These are phyloP conservation scores for Senecio squalidus DNA, from an alignment of 140 eudicot genomes.

Conservation along the genomic window DNA sequence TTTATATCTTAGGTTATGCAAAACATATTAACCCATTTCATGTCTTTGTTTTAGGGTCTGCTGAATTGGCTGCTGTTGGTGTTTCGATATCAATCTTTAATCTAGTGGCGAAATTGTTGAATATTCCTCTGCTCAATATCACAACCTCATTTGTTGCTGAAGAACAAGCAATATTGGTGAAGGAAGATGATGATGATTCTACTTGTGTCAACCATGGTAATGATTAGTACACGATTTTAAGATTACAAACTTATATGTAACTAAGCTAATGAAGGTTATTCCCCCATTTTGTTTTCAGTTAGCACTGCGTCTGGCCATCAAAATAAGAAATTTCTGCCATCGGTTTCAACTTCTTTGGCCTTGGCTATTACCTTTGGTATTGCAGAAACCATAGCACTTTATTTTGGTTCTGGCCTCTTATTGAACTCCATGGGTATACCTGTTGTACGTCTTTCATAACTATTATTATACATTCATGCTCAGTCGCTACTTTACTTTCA, in stretches of 20 bases:
- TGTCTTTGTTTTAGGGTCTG: conserved; percentile 65
- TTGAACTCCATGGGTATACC: conserved; percentile 94
- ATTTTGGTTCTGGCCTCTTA: conserved; percentile 70
- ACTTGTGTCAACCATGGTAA: conserved; percentile 34
- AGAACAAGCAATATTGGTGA: conserved; percentile 63
- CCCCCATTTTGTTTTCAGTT: conserved; percentile 24
- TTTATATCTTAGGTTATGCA: too few relatives aligned
- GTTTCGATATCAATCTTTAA: conserved; percentile 86
- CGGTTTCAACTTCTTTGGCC: conserved; percentile 81
- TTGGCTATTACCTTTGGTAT: conserved; percentile 79
- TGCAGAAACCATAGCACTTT: conserved; percentile 77
- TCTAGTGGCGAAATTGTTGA: conserved; percentile 84
- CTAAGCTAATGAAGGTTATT: conserved; percentile 10
- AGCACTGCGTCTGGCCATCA: conserved; percentile 19
- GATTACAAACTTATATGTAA: neutral
- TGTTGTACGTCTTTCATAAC: conserved; percentile 71
- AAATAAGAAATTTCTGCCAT: conserved; percentile 60
- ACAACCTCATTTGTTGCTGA: conserved; percentile 98
- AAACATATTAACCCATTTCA: too few relatives aligned
- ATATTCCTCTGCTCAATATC: conserved; percentile 87
- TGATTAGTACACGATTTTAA: neutral
- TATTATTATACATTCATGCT: conserved; percentile 3
- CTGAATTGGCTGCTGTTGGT: conserved; percentile 98
- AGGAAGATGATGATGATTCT: conserved; percentile 28
- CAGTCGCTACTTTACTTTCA: neutral